A percentile compares a stretch with the other conserved stretches of the same genome.
Evolutionary conservation across 257 asterid species (phyloP).

Genomic region (Ophiorrhiza pumila): DNA sequence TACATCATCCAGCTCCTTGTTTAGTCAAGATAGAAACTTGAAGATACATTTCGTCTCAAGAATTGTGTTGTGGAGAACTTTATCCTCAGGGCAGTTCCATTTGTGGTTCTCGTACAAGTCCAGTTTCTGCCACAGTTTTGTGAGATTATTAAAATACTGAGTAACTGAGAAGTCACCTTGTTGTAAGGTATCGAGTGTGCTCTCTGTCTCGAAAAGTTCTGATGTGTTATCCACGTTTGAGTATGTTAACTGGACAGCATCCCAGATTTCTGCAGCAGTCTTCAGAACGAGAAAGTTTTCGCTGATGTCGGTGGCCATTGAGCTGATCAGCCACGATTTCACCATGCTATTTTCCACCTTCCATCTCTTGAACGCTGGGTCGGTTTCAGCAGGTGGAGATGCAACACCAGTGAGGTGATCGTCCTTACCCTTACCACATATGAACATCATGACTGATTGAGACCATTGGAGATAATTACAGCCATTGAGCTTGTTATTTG

Average conservation of each 20-base stretch:
- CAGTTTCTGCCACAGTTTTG: too few relatives aligned
- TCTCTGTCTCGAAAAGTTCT: too few relatives aligned
- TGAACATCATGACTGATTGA: not conserved
- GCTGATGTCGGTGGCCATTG: not conserved
- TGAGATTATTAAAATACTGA: too few relatives aligned
- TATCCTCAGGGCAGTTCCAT: too few relatives aligned
- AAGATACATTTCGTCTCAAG: too few relatives aligned
- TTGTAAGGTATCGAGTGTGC: too few relatives aligned
- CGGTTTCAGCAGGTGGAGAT: not conserved
- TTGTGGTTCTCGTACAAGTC: too few relatives aligned
- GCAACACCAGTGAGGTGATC: not conserved
- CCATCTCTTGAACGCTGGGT: not conserved
- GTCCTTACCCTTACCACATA: slow-evolving; percentile 1
- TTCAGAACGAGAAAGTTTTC: not conserved
- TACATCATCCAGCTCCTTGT: too few relatives aligned
- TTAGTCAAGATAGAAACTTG: too few relatives aligned
- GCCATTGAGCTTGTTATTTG: slow-evolving; percentile 5
- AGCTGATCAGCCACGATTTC: not conserved
- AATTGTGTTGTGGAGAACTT: too few relatives aligned
- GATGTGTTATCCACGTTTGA: not conserved
- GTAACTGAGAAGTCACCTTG: too few relatives aligned
- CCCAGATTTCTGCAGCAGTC: not conserved
- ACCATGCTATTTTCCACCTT: slow-evolving; percentile 5
- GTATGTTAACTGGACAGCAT: not conserved
- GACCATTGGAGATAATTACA: slow-evolving; percentile 1